Evolutionary conservation across 495 filamentous ascomycete genomes (phyloP), one percentile per base, ranked within the genome.

Genomic region (Stereocaulon alpinum): DNA sequence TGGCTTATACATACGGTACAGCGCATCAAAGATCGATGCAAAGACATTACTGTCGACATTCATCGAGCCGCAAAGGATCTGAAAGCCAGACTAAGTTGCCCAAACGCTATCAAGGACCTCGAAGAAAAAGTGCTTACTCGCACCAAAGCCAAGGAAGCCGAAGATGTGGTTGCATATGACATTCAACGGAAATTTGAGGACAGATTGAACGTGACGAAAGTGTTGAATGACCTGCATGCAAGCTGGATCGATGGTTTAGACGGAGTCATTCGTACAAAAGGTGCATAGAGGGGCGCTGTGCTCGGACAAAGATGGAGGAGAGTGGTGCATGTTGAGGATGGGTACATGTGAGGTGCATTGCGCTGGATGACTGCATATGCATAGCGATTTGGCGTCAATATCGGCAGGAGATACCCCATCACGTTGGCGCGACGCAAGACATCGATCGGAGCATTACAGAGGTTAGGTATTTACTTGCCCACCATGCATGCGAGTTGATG

Each of bases 211-310:
- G 18, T 61, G 53, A 47, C 20, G 15, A 42, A 12, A 10, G 47
- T 55, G 17, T 53, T 56, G 40, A 44, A 58, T 34, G 29, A 53
- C 22, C 34, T 60, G 42, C 43, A 57, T 49, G 56, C 49, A 27
- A 56, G 63, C 52, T 65, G 57, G 55, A 41, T 56, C 9, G 63
- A 65, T 17, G 63, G 56, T 20, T 60, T 65, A 20, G 61, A 65
- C 32, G 63, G 61, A 40, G 44, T 65, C 27, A n/a, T 60, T 18
- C 41, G 41, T 56, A 53, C 53, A 4, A 61, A 43, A 3, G 32
- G 40, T 37, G 7, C 20, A 48, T 63, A 55, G 32, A 11, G 24
- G 15, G 20, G 27, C 6, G 18, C 22, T 15, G 6, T 24, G 18
- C 18, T 20, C 40, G 40, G 34, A 37, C 12, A 50, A 17, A 42